A percentile compares a stretch with the other conserved stretches of the same genome.
Evolutionary conservation across 768 basidiomycete genomes (phyloP).

Genomic region (Collybia sordida): DNA sequence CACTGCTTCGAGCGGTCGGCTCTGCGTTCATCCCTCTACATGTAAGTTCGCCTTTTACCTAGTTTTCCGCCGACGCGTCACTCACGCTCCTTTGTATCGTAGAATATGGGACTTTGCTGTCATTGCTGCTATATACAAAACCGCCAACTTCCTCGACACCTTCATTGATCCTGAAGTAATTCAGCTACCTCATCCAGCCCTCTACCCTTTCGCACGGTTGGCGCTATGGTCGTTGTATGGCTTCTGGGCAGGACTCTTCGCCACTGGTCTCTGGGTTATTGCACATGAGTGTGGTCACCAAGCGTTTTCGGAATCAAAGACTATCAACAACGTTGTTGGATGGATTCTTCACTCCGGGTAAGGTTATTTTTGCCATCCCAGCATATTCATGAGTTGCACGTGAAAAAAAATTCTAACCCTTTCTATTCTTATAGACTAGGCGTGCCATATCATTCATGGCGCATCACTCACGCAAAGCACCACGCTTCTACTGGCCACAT

Average conservation of each 20-base stretch:
- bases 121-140: slow-evolving; percentile 68
- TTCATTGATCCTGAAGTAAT: slow-evolving; percentile 57
- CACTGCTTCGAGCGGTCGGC: slow-evolving; percentile 94
- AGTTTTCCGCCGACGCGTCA: neutral
- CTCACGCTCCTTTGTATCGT: slow-evolving; percentile 4
- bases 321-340: slow-evolving; percentile 89
- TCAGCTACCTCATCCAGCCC: slow-evolving; percentile 55
- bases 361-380: slow-evolving; percentile 22
- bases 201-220: slow-evolving; percentile 62
- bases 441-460: slow-evolving; percentile 97
- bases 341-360: slow-evolving; percentile 91
- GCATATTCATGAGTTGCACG: slow-evolving; percentile 10
- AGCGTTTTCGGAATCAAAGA: slow-evolving; percentile 90
- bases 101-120: slow-evolving; percentile 77
- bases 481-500: slow-evolving; percentile 94
- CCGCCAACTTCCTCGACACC: slow-evolving; percentile 61
- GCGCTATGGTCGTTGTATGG: slow-evolving; percentile 80
- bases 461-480: slow-evolving; percentile 91
- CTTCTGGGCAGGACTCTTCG: slow-evolving; percentile 81
- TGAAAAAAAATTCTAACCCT: slow-evolving; percentile 11
- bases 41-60: slow-evolving; percentile 47
- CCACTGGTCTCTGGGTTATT: slow-evolving; percentile 92
- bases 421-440: slow-evolving; percentile 58
- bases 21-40: slow-evolving; percentile 71
- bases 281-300: slow-evolving; percentile 97